Evolutionary conservation across 345 rosid genomes (phyloP).

Genomic region (Camelina neglecta): DNA sequence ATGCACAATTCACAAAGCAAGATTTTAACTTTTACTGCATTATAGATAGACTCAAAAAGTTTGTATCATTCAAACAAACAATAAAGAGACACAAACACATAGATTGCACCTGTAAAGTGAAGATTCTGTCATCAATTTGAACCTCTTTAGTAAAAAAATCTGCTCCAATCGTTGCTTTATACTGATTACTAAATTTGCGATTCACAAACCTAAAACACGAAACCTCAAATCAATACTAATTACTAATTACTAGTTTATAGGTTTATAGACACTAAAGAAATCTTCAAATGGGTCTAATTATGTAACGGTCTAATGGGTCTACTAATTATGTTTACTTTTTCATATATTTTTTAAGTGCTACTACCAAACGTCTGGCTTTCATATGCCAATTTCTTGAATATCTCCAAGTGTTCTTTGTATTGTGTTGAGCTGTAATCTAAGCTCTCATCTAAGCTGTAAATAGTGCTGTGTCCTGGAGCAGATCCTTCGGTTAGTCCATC

Average conservation of each 20-base stretch:
- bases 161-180: constrained; percentile 93
- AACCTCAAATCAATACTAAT: neutral
- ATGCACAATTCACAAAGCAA: neutral
- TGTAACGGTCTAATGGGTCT: too few species aligned
- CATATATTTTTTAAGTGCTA: neutral
- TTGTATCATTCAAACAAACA: constrained; percentile 7
- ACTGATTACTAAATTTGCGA: constrained; percentile 88
- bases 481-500: constrained; percentile 66
- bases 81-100: neutral
- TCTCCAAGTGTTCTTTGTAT: constrained; percentile 70
- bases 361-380: constrained; percentile 65
- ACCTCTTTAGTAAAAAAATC: constrained; percentile 96
- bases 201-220: constrained; percentile 72
- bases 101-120: constrained; percentile 77
- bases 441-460: constrained; percentile 55
- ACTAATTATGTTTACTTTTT: too few species aligned
- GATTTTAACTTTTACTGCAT: neutral
- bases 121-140: constrained; percentile 79
- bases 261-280: too few species aligned
- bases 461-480: constrained; percentile 56
- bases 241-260: too few species aligned
- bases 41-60: neutral
- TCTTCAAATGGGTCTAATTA: too few species aligned
- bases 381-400: constrained; percentile 67
- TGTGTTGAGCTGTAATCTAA: constrained; percentile 66